Conservation (phyloP, 768 basidiomycete species). For the Steccherinum ochraceum region DNA sequence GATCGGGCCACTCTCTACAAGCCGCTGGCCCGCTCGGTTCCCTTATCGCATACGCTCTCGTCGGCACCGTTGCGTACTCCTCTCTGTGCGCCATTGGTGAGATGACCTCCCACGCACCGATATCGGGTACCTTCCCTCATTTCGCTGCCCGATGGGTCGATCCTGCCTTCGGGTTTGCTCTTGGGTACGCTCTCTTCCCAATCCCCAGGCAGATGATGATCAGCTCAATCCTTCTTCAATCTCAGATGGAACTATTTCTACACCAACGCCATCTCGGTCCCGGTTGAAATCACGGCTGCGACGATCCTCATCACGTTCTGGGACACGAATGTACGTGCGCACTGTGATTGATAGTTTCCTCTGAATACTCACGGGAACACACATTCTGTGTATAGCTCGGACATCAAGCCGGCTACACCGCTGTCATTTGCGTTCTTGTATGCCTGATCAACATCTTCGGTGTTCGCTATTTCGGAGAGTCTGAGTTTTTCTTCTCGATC, state of each 20-base stretch:
- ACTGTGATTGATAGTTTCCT: no score
- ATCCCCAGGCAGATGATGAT: no score
- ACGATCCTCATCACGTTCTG: conserved; percentile 67
- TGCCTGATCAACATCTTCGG: conserved; percentile 65
- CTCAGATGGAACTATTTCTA: conserved; percentile 29
- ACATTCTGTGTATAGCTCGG: conserved; percentile 28
- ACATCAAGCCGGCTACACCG: conserved; percentile 52
- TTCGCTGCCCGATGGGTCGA: conserved; percentile 40
- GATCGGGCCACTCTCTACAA: conserved; percentile 54
- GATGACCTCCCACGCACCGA: conserved; percentile 76
- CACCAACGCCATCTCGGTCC: conserved; percentile 49
- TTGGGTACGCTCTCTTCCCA: conserved; percentile 18
- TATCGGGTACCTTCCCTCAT: conserved; percentile 77
- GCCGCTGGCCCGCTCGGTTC: conserved; percentile 66
- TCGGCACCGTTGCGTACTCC: conserved; percentile 63
- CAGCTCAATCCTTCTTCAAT: no score
- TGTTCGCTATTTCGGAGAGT: conserved; percentile 69
- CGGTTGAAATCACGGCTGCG: conserved; percentile 72
- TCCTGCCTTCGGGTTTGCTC: conserved; percentile 29
- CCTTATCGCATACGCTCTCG: conserved; percentile 54
- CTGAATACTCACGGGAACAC: neutral
- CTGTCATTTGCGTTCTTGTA: conserved; percentile 48
- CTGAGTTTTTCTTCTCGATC: conserved; percentile 61
- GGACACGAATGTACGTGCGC: conserved; percentile 56
- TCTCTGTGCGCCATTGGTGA: conserved; percentile 66